A percentile compares a stretch with the other conserved stretches of the same genome.
These are phyloP conservation scores for Metarhizium brunneum DNA, from an alignment of 2,329 filamentous ascomycete genomes.

Conservation along the genomic window DNA sequence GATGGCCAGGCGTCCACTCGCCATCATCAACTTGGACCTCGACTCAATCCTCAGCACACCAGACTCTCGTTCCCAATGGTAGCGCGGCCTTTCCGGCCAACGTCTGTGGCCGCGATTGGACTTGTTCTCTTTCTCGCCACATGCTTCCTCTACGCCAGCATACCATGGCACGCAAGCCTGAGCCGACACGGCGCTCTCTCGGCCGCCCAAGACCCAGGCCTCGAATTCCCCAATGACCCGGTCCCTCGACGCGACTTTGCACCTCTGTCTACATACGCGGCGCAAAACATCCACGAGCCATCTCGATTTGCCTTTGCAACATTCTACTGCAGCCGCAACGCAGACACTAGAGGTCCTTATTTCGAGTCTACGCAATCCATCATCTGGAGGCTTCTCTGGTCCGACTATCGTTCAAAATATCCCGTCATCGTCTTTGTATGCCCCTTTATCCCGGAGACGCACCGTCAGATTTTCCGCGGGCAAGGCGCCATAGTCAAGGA, in stretches of 20 bases:
- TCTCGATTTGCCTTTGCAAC: not conserved
- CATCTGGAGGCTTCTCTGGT: slow-evolving; percentile 2
- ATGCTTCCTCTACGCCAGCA: not conserved
- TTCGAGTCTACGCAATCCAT: slow-evolving; percentile 3
- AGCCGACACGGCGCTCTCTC: not conserved
- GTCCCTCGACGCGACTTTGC: slow-evolving; percentile 1
- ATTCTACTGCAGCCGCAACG: slow-evolving; percentile 1
- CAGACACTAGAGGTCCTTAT: not conserved
- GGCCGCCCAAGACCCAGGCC: not conserved
- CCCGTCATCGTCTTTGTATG: slow-evolving; percentile 2
- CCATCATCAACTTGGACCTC: no score
- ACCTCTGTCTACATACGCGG: not conserved
- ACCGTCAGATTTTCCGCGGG: not conserved
- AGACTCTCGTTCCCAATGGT: not conserved
- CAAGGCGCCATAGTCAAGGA: slow-evolving; percentile 2
- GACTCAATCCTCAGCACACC: no score
- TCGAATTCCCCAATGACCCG: slow-evolving; percentile 2
- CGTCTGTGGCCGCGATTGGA: not conserved
- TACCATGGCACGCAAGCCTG: not conserved
- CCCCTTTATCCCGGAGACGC: not conserved
- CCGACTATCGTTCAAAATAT: not conserved
- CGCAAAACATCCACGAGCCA: not conserved
- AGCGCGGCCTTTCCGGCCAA: not conserved
- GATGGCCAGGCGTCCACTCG: no score
- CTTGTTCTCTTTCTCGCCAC: not conserved